Evolutionary conservation across 192 early-diverging fungal species (phyloP), one percentile per base, ranked within the genome.

Genomic region (Phycomyces nitens): DNA sequence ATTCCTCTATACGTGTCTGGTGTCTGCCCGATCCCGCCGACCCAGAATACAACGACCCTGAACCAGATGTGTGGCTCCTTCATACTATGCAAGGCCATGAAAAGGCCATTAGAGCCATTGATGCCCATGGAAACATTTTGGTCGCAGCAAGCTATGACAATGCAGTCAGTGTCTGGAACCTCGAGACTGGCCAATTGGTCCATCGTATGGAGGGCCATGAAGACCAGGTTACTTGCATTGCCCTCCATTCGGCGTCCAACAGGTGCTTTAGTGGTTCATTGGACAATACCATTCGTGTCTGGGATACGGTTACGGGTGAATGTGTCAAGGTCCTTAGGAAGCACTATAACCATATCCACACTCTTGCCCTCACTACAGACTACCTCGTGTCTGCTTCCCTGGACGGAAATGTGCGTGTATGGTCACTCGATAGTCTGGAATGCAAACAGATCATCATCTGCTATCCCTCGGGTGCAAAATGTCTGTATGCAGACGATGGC

Each of bases 381-480:
- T 88, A 90, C 65, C 78, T 99, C 16, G 92, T 99, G 3, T 94
- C 92, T 7, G 97, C 94, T 1, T 94, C 94, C 40, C 95, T 94
- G 3, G 97, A 99, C 63, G 82, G 89, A 11, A 93, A 89, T n/a
- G 81, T 99, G 40, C 83, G 97, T 7, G 88, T 97, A 43, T 99
- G 97, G 97, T 85, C 87, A 61, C 71, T 93, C 62, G 66, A 81
- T 52, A 64, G 88, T 67, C 66, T 85, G 60, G 58, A 74, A 14
- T 77, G 79, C 64, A n/a, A 38, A 89, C 80, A 34, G 93, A 79
- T 26, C 94, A 92, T 68, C 70, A 70, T 49, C 91, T 83, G 16
- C 97, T 3, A 99, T 99, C 52, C 97, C 97, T 3, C 96, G 94
- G 60, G 95, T 99, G 77, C 95, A 99, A 72, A 91, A 96, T 70